phyloP scores from a whole-genome alignment of 2,329 filamentous ascomycete genomes.

The Fusarium piperis region DNA sequence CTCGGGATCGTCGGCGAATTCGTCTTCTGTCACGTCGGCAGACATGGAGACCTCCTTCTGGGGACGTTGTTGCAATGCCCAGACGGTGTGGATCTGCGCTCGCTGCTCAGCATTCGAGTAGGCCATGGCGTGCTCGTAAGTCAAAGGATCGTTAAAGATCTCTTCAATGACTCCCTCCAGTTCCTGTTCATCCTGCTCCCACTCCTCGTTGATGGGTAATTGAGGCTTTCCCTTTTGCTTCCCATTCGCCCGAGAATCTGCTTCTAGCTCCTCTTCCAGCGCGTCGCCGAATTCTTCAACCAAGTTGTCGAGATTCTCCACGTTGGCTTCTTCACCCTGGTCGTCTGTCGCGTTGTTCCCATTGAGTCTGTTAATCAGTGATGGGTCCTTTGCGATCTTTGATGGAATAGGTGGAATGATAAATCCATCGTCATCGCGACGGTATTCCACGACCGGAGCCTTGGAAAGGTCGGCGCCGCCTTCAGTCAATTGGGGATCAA shows the following conservation, averaged over 20 bases:
- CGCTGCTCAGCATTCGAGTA: conserved; percentile 68
- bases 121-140: conserved; percentile 63
- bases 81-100: conserved; percentile 63
- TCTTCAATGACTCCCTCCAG: conserved; percentile 77
- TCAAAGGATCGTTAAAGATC: conserved; percentile 71
- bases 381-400: conserved; percentile 48
- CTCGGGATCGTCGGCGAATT: conserved; percentile 91
- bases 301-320: conserved; percentile 52
- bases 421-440: conserved; percentile 74
- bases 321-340: conserved; percentile 34
- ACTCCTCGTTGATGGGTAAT: conserved; percentile 69
- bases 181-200: conserved; percentile 70
- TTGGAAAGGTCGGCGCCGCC: conserved; percentile 49
- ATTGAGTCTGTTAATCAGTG: conserved; percentile 34
- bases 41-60: conserved; percentile 64
- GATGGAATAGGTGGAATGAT: conserved; percentile 66
- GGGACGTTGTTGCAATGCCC: conserved; percentile 60
- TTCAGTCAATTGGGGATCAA: conserved; percentile 33
- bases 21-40: conserved; percentile 76
- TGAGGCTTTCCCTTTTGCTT: conserved; percentile 51
- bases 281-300: conserved; percentile 57
- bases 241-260: conserved; percentile 27
- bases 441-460: conserved; percentile 50
- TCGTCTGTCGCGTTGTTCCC: conserved; percentile 7
- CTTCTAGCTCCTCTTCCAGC: conserved; percentile 44